Evolutionary conservation across 2,329 filamentous ascomycete species (phyloP), one percentile per base, ranked within the genome.

Genomic region (Madurella mycetomatis): DNA sequence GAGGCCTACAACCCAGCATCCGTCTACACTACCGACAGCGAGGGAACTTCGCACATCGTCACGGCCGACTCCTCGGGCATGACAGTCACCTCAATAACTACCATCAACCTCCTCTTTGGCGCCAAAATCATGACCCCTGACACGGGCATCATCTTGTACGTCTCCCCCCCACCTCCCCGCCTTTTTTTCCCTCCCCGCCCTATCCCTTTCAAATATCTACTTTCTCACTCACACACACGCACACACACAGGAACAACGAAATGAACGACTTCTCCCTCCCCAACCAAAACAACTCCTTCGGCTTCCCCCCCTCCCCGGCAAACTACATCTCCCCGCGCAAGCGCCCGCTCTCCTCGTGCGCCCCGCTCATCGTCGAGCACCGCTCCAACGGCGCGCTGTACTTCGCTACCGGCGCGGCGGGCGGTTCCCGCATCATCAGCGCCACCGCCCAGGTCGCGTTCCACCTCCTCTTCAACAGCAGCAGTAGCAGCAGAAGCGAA

Each of bases 231-330:
- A 2, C 39, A 74, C 71, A 25, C 17, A 16, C 47, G 39, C 12
- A 42, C 55, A 2, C 39, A 74, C 71, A 25, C 25, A 61, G 57
- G 8, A 86, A 85, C 70, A 77, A 84, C 68, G 79, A 86, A 70
- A 83, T 83, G 78, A 80, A 85, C 74, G 90, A 95, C 73, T 96
- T 96, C 74, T 90, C 86, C 47, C 91, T 95, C 64, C 92, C 92
- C 0, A 83, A 83, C 50, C 74, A 79, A 1, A 79, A 77, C 54
- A 96, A 96, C 68, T 83, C 85, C 25, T 97, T 96, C 67, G 91
- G 90, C 49, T 96, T 90, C 72, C 81, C 86, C 43, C 91, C 92
- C 1, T 86, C 83, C 0, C 82, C 84, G 4, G 80, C 85, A 43
- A 96, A 97, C 76, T 96, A 84, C 68, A 84, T 96, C 68, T 80